Conservation (phyloP, 306 rosid species). For the Vigna hirtella region DNA sequence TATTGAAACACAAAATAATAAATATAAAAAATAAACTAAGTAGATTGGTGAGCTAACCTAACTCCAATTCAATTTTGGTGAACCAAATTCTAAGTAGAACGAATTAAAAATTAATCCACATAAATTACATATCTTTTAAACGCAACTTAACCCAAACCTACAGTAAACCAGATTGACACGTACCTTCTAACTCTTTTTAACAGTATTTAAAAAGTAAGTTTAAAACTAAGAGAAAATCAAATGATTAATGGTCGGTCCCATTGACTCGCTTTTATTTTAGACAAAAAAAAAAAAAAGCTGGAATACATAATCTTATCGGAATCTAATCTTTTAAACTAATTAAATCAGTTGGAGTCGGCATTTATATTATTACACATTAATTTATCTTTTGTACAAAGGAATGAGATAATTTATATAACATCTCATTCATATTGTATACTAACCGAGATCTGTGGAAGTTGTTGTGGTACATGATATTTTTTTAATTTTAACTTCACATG, state of each 20-base stretch:
- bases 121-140: too few species aligned
- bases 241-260: not conserved
- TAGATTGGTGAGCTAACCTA: too few species aligned
- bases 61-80: too few species aligned
- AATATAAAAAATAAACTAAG: too few species aligned
- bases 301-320: not conserved
- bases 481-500: not conserved
- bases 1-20: too few species aligned
- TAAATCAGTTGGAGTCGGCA: not conserved
- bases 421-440: not conserved
- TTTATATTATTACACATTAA: not conserved
- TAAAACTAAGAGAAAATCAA: not conserved
- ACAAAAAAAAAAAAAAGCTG: not conserved
- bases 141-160: too few species aligned
- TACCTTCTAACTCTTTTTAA: too few species aligned
- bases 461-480: conserved; percentile 2
- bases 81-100: too few species aligned
- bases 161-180: accelerated
- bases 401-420: not conserved
- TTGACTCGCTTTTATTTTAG: conserved; percentile 5
- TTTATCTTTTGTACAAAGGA: not conserved
- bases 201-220: not conserved
- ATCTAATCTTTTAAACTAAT: conserved; percentile 30
- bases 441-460: conserved; percentile 1
- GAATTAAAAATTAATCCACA: too few species aligned